Base-by-base conservation (phyloP, 163 green algal species). In the Chloromonas sp. region DNA sequence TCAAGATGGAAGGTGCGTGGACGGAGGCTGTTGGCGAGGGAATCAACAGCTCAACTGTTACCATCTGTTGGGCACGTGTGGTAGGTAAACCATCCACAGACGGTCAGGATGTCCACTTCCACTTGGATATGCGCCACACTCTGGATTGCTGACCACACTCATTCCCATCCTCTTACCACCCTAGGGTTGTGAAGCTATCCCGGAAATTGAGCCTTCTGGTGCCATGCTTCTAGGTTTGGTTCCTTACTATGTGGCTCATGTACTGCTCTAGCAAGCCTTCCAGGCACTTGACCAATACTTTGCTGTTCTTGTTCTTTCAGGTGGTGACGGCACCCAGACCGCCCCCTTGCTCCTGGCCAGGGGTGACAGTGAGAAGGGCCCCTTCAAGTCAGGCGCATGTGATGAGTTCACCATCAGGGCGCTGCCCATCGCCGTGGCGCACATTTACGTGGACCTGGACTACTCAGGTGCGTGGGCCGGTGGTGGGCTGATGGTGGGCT, bases 1-100 rank as follows among this genome's bases (percentile, higher is more conserved):
- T 81, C 77, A n/a, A 57, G 14, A 81, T 81, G n/a, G 77, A 81
- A 8, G 36, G 77, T 81, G 77, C 60, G 77, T 60, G 77, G 13
- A 14, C n/a, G 2, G n/a, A 3, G 5, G 5, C 71, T 59, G 5
- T 2, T 59, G 14, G 11, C 66, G 66, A 76, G 66, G 5, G 66
- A 76, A 36, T 36, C 36, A 36, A 36, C 36, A 36, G 36, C 36
- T 36, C 36, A 36, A 36, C 36, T 36, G 36, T 36, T 36, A 36
- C 36, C 36, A 36, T 36, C 36, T 36, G 36, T 36, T 36, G 36
- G 36, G 36, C 36, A 36, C 36, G 36, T 36, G 36, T 36, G 36
- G 36, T 36, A 36, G 36, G 36, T 36, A 36, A 36, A 36, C 36
- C 36, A 36, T 36, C 36, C 36, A 36, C 36, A 36, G 36, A 36